Evolutionary conservation across 345 rosid species (phyloP), one percentile per base, ranked within the genome.

Genomic region (Gossypium anomalum): DNA sequence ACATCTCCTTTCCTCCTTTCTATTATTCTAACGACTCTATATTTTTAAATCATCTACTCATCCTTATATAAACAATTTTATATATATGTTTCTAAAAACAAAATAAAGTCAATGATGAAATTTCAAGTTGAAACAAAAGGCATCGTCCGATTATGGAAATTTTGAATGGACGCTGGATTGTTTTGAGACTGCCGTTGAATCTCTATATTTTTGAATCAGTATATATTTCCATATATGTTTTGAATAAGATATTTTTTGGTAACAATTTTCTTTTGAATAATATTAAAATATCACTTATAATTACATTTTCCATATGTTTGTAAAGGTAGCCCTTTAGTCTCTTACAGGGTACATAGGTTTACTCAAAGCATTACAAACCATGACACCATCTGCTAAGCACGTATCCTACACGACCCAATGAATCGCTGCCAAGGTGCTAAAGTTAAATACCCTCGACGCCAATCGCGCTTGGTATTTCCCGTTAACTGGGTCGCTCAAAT

Each of bases 381-480:
- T 13, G 14, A 14, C 13, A 23, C n/a, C 29, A 0, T 47, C 25
- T 48, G 10, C 19, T 2, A 1, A 19, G 52, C 57, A 14, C 19
- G 76, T 76, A 55, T 4, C 0, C 0, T n/a, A 11, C 79, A 80
- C 75, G 19, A 2, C 0, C 83, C 73, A 78, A 74, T 76, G 44
- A 66, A 2, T 15, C 70, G 19, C 16, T 11, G 45, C 12, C 74
- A 70, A 44, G 4, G 16, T 49, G 51, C 5, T 20, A 2, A 17
- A 38, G 8, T 11, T 22, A 19, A 4, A 1, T 25, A 3, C 75
- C 51, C 23, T 10, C 3, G 2, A 76, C 16, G 0, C 14, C 2
- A 10, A 53, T 1, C 16, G 62, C 69, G 43, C 44, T 57, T 77
- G 71, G 56, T 14, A 52, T 16, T 53, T 48, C 67, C 9, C 25